Evolutionary conservation across 1,139 yeast species (phyloP), one percentile per base, ranked within the genome.

Genomic region (Suhomyces bokatorum): DNA sequence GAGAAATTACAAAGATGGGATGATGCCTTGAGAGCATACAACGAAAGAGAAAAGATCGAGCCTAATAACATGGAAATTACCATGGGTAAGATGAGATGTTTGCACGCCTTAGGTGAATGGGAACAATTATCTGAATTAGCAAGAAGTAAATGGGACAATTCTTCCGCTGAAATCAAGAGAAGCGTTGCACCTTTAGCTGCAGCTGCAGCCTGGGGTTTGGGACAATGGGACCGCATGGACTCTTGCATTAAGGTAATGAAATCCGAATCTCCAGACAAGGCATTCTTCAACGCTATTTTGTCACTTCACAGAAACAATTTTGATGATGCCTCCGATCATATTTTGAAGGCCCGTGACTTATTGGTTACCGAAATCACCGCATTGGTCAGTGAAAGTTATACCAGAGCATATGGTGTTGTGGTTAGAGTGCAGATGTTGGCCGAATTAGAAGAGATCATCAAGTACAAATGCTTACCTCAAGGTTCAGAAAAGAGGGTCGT

Each of bases 191-290:
- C 99, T 1, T 70, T 95, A 44, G 99, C 99, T 0, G 99, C 98
- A 0, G 98, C 98, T 2, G 98, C 99, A 0, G 89, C 98, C 0
- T 93, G 99, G 99, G 98, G 98, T n/a, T 73, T 93, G 39, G 93
- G 93, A 2, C 95, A 89, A 62, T 95, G 99, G 99, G 97, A 90
- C 57, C 77, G 89, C 57, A 91, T 95, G 93, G 97, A 89, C 59
- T 79, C 87, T 9, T 95, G 91, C 58, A 90, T 91, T 46, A 75
- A 81, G 49, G 96, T 87, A 0, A 89, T 95, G 96, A 89, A 89
- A 54, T 71, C 81, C 1, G 97, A 89, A 52, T 87, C 97, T 3
- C 97, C 98, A 0, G 98, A 95, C 59, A 82, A 90, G 47, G 95
- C 97, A 1, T 95, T 93, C 63, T 93, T 91, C 73, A 86, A 88